Evolutionary conservation across 768 basidiomycete species (phyloP).

Genomic region (Xerocomellus chrysenteron): DNA sequence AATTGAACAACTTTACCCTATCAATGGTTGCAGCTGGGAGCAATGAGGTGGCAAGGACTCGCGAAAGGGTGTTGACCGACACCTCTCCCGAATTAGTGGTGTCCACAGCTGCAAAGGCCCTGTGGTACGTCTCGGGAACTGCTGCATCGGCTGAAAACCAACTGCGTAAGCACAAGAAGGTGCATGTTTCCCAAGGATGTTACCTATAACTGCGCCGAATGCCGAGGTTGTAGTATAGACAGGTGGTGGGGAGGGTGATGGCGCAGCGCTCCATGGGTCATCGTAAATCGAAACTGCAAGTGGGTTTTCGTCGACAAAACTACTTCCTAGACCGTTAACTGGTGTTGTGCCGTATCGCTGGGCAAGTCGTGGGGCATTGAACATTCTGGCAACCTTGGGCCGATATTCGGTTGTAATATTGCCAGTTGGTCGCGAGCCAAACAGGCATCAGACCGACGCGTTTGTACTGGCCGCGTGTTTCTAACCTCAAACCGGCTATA

Average conservation of each 20-base stretch:
- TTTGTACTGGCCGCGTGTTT: conserved; percentile 7
- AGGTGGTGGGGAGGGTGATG: conserved; percentile 68
- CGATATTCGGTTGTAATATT: conserved; percentile 11
- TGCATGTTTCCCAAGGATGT: background rate
- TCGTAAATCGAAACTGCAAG: conserved; percentile 73
- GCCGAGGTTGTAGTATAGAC: conserved; percentile 49
- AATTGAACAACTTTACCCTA: conserved; percentile 46
- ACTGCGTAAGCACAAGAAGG: conserved; percentile 7
- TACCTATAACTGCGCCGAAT: conserved; percentile 73
- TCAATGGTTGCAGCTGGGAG: conserved; percentile 84
- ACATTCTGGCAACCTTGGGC: conserved; percentile 50
- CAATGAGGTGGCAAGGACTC: conserved; percentile 73
- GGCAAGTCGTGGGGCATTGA: conserved; percentile 77
- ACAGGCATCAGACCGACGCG: conserved; percentile 2
- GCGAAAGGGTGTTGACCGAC: conserved; percentile 79
- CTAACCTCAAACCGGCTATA: background rate
- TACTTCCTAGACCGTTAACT: conserved; percentile 60
- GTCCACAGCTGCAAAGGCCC: conserved; percentile 73
- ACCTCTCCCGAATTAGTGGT: conserved; percentile 69
- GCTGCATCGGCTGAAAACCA: conserved; percentile 65
- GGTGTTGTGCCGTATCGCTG: conserved; percentile 64
- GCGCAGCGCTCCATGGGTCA: conserved; percentile 78
- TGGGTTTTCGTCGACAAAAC: conserved; percentile 77
- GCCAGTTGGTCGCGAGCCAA: conserved; percentile 11
- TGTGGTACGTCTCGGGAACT: conserved; percentile 74